phyloP scores from a whole-genome alignment of 805 yeast species.

The Ogataea populi-albae region DNA sequence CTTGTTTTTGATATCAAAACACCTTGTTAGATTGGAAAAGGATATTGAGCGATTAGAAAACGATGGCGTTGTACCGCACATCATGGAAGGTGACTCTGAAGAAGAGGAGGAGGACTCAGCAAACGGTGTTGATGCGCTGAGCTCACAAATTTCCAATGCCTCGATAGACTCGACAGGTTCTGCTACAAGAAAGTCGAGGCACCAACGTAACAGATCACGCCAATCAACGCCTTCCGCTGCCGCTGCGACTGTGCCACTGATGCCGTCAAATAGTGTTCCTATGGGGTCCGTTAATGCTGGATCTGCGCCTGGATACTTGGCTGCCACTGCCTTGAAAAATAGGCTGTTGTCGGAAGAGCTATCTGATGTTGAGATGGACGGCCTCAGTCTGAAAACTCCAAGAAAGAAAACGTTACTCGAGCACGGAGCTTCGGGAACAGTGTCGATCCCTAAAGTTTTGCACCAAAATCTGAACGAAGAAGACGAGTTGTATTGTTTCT shows the following conservation, averaged over 20 bases:
- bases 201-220: slow-evolving; percentile 16
- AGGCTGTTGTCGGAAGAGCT: slow-evolving; percentile 20
- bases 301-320: not conserved
- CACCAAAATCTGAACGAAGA: slow-evolving; percentile 50
- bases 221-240: slow-evolving; percentile 18
- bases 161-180: slow-evolving; percentile 17
- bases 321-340: slow-evolving; percentile 11
- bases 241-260: slow-evolving; percentile 1
- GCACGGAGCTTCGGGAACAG: slow-evolving; percentile 29
- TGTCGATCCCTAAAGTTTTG: slow-evolving; percentile 22
- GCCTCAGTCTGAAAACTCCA: slow-evolving; percentile 12
- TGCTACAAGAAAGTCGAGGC: slow-evolving; percentile 13
- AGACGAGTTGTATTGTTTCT: slow-evolving; percentile 77
- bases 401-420: slow-evolving; percentile 19
- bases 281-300: not conserved
- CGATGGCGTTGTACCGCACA: slow-evolving; percentile 73
- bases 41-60: slow-evolving; percentile 73
- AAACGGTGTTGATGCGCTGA: slow-evolving; percentile 14
- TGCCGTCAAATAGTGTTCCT: not conserved
- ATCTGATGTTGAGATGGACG: slow-evolving; percentile 22
- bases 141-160: slow-evolving; percentile 20
- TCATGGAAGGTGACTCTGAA: slow-evolving; percentile 31
- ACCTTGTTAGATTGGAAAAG: slow-evolving; percentile 66
- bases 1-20: slow-evolving; percentile 70
- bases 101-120: slow-evolving; percentile 13